Evolutionary conservation across 805 yeast species (phyloP).

Genomic region (Tetrapisispora pingtungensis): DNA sequence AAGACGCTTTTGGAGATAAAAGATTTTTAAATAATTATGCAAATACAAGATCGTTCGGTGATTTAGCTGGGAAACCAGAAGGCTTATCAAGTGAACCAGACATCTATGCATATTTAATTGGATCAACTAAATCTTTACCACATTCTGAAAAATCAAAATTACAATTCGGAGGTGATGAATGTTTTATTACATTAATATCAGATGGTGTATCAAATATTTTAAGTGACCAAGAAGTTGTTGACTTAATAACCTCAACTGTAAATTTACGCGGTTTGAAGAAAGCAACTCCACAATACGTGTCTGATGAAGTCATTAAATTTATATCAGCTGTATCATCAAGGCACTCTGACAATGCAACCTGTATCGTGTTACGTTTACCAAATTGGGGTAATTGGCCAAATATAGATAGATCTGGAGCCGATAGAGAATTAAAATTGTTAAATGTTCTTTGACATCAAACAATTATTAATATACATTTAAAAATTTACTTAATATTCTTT

Average conservation of each 20-base stretch:
- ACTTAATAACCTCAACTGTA: constrained; percentile 64
- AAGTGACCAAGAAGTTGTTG: constrained; percentile 86
- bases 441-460: neutral
- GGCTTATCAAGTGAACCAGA: constrained; percentile 95
- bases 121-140: constrained; percentile 41
- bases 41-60: constrained; percentile 93
- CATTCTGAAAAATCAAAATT: constrained; percentile 27
- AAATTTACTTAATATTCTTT: neutral
- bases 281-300: constrained; percentile 79
- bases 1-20: constrained; percentile 90
- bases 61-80: constrained; percentile 61
- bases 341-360: constrained; percentile 86
- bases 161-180: constrained; percentile 72
- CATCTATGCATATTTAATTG: constrained; percentile 55
- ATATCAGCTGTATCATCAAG: constrained; percentile 75
- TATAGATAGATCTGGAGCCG: constrained; percentile 70
- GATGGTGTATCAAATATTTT: constrained; percentile 82
- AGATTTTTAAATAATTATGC: constrained; percentile 69
- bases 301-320: constrained; percentile 74
- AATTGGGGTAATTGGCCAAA: constrained; percentile 96
- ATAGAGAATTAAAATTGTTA: constrained; percentile 58
- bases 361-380: constrained; percentile 62
- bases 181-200: constrained; percentile 68
- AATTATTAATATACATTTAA: neutral
- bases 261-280: constrained; percentile 46